Evolutionary conservation across 352 stramenopile genomes (phyloP).

Genomic region (Globisporangium rhizosaccharum): DNA sequence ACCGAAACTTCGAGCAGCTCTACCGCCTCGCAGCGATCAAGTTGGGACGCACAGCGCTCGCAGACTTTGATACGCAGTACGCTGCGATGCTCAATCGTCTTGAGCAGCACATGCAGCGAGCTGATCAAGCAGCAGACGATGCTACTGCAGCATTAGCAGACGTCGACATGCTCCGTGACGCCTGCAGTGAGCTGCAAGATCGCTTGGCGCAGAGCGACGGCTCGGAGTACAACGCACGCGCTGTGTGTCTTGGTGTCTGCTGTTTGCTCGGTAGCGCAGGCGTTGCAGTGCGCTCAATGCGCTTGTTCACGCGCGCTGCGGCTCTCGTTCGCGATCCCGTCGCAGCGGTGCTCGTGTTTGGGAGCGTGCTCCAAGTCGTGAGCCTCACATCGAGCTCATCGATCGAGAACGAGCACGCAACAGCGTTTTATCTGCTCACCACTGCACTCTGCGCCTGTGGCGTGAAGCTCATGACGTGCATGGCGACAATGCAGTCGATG

Average conservation of each 20-base stretch:
- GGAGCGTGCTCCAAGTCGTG: conserved; percentile 38
- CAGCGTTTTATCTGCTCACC: conserved; percentile 67
- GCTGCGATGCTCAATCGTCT: conserved; percentile 17
- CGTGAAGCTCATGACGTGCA: conserved; percentile 13
- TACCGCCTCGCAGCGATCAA: conserved; percentile 41
- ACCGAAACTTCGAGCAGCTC: conserved; percentile 63
- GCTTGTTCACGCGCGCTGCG: background rate
- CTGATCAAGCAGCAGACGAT: background rate
- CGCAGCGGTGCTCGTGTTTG: conserved; percentile 8
- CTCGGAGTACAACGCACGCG: conserved; percentile 59
- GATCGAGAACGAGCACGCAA: conserved; percentile 89
- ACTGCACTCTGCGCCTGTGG: conserved; percentile 29
- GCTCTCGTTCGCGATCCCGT: background rate
- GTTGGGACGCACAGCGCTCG: conserved; percentile 24
- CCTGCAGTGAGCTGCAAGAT: conserved; percentile 42
- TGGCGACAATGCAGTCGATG: background rate
- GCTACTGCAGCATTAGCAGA: background rate
- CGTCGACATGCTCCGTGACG: conserved; percentile 19
- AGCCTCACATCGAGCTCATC: conserved; percentile 78
- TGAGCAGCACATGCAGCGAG: conserved; percentile 3
- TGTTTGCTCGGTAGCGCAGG: conserved; percentile 29
- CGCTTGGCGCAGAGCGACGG: conserved; percentile 59
- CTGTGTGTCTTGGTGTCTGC: conserved; percentile 31
- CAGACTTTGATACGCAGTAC: conserved; percentile 28
- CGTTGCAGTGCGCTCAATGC: conserved; percentile 13